Percentiles rank a stretch among this genome's conserved stretches.
These are phyloP conservation scores for Meredithiella fracta DNA, from an alignment of 2,329 filamentous ascomycete genomes.

Conservation along the genomic window DNA sequence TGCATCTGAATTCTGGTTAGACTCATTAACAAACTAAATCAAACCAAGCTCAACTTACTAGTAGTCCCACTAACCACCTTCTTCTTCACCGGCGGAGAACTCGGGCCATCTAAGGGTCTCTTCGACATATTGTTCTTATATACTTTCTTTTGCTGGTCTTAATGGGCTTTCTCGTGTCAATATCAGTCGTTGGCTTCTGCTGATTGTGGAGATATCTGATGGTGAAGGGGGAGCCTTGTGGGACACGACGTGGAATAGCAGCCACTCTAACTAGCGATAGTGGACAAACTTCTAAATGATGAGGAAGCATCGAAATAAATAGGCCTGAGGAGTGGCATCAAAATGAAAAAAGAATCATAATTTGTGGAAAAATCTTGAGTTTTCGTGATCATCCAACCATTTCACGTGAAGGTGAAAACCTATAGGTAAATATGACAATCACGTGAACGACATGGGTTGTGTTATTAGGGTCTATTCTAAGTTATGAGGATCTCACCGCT, in stretches of 20 bases:
- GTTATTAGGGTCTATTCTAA: too few relatives aligned
- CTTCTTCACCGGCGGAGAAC: conserved; percentile 7
- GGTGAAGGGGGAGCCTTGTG: too few relatives aligned
- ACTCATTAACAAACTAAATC: neutral
- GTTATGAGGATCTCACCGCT: neutral
- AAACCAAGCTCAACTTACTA: conserved; percentile 11
- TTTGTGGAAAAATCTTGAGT: too few relatives aligned
- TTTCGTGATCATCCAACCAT: too few relatives aligned
- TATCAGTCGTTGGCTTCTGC: neutral
- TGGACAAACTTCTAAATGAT: too few relatives aligned
- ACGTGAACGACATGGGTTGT: neutral
- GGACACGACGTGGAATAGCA: too few relatives aligned
- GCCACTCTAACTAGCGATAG: too few relatives aligned
- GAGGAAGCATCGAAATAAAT: too few relatives aligned
- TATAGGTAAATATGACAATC: neutral
- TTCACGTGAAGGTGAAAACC: too few relatives aligned
- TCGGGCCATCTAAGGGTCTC: conserved; percentile 2
- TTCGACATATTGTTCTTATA: conserved; percentile 7
- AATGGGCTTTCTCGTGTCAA: neutral
- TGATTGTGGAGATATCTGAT: neutral
- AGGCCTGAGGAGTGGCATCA: too few relatives aligned
- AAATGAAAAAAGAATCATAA: too few relatives aligned
- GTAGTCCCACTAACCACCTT: conserved; percentile 6
- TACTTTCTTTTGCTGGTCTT: neutral
- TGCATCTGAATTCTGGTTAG: conserved; percentile 31